A percentile compares a stretch with the other conserved stretches of the same genome.
Evolutionary conservation across 2,329 filamentous ascomycete species (phyloP).

Genomic region (Macrophomina pseudophaseolina): DNA sequence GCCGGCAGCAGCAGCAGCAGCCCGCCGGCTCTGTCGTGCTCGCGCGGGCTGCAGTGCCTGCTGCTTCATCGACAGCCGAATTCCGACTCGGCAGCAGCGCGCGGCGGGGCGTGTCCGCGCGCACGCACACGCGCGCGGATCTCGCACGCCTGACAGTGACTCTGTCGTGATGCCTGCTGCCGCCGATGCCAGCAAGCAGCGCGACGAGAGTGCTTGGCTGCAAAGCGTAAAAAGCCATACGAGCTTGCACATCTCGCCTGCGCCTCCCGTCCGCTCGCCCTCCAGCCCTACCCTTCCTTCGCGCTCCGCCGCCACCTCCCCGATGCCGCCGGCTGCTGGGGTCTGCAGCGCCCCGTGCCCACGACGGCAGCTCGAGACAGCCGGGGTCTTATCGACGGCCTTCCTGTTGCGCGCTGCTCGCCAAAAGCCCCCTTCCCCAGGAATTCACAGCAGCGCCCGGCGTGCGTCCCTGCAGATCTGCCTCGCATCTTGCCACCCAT

Average conservation of each 20-base stretch:
- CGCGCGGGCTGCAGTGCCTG: not conserved
- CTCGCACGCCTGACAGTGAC: not conserved
- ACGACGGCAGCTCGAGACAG: conserved; percentile 11
- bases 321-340: not conserved
- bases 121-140: not conserved
- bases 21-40: not conserved
- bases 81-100: conserved; percentile 19
- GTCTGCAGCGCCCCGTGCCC: conserved; percentile 5
- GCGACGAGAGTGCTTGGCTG: conserved; percentile 13
- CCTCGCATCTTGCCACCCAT: not conserved
- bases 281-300: not conserved
- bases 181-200: too few relatives aligned
- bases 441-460: not conserved
- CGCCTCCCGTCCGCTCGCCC: conserved; percentile 5
- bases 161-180: too few relatives aligned
- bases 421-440: conserved; percentile 12
- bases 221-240: conserved; percentile 5
- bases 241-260: not conserved
- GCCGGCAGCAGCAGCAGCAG: too few relatives aligned
- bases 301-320: not conserved
- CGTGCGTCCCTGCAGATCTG: conserved; percentile 21
- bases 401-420: conserved; percentile 1
- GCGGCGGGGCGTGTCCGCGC: conserved; percentile 2
- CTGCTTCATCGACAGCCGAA: conserved; percentile 15
- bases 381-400: conserved; percentile 9